Evolutionary conservation across 139 green algal species (phyloP).

Genomic region (Chlamydomonas asymmetrica): DNA sequence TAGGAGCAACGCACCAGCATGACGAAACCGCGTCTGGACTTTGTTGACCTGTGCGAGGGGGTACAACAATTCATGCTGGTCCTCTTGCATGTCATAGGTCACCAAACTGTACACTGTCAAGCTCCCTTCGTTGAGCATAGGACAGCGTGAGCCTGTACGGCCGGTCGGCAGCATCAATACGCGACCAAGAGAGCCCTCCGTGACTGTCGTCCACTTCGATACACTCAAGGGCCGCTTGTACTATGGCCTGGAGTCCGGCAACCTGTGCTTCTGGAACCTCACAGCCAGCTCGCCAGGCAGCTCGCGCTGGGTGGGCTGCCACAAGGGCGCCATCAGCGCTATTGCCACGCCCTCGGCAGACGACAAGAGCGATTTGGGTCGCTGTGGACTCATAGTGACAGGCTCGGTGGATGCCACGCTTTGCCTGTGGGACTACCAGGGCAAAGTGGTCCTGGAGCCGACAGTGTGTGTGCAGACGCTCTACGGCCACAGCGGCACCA

Average conservation of each 20-base stretch:
- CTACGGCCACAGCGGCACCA: conserved; percentile 59
- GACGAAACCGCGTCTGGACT: too few relatives aligned
- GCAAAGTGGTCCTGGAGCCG: conserved; percentile 25
- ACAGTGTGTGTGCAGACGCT: conserved; percentile 61
- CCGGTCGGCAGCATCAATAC: not conserved
- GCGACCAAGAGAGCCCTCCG: conserved; percentile 16
- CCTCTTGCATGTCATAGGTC: too few relatives aligned
- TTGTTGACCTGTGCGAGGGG: too few relatives aligned
- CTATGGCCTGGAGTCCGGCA: conserved; percentile 43
- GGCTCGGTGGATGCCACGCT: conserved; percentile 59
- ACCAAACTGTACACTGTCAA: too few relatives aligned
- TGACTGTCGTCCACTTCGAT: conserved; percentile 18
- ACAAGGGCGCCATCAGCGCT: conserved; percentile 46
- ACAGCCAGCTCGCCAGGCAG: not conserved
- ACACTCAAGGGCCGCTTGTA: conserved; percentile 25
- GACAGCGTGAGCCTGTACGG: conserved; percentile 15
- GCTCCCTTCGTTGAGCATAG: not conserved
- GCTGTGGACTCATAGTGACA: conserved; percentile 46
- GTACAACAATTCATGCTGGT: too few relatives aligned
- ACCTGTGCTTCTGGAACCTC: conserved; percentile 46
- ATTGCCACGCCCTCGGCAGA: conserved; percentile 13
- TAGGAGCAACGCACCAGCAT: too few relatives aligned
- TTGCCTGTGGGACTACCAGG: conserved; percentile 66
- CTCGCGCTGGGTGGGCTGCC: conserved; percentile 37
- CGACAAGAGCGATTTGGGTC: conserved; percentile 37